Evolutionary conservation across 257 asterid genomes (phyloP), one percentile per base, ranked within the genome.

Genomic region (Przewalskia tangutica): DNA sequence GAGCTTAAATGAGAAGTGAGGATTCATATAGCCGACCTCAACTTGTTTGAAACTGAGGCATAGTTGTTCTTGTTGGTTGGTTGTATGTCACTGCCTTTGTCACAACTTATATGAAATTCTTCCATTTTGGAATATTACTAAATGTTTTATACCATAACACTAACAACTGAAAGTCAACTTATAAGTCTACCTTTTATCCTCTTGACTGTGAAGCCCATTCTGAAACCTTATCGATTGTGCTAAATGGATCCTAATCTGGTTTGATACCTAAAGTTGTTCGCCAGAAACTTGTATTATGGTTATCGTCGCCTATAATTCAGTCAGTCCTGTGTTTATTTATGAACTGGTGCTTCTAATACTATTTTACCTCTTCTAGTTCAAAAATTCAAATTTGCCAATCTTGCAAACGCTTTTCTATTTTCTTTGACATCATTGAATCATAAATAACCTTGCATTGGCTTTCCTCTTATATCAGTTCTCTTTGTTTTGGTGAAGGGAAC

Each of bases 401-500:
- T 40, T 71, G 77, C 38, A 4, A 13, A 50, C 8, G 1, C 20
- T 82, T 54, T 17, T 77, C 70, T 71, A 51, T 65, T 56, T 51
- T 54, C 40, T 32, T 81, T 50, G 17, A 65, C 46, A 17, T 23
- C 79, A 40, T 80, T 36, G 55, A 78, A 16, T 51, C 53, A 71
- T 27, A 59, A 68, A 40, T 42, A 80, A 34, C 78, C 77, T 38
- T 64, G 17, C 40, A n/a, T 58, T 68, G 81, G 63, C 83, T 75
- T 73, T 82, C 76, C 81, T 88, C 89, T 91, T 90, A 92, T 91
- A 90, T 84, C 88, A 85, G 65, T 84, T 91, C 84, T 81, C 82
- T 79, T 87, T 85, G 86, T 87, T 89, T 89, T 83, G 91, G 91
- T 89, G 92, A 96, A 92, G 98, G 97, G 90, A 89, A 82, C 99